These are phyloP conservation scores for Agrostemma githago DNA, from an alignment of 148 eudicot species.

Conservation along the genomic window DNA sequence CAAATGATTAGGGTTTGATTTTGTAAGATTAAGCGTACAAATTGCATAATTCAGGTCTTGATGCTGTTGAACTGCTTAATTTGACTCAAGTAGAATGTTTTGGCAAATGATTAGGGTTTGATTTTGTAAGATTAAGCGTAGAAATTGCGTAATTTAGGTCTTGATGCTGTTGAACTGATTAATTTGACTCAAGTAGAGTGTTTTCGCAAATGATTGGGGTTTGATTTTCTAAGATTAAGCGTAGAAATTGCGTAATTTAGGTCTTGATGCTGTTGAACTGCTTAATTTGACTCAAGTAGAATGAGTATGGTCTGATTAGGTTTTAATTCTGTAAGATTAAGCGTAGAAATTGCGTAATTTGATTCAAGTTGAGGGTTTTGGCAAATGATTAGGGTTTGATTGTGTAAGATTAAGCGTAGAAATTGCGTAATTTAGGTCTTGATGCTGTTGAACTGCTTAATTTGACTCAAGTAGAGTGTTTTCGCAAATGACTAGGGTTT, in stretches of 20 bases:
- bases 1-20: slow-evolving; percentile 3
- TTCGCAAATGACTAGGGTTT: too few relatives aligned
- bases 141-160: not conserved
- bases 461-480: too few relatives aligned
- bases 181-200: not conserved
- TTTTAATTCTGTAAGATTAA: too few relatives aligned
- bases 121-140: not conserved
- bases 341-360: too few relatives aligned
- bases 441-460: too few relatives aligned
- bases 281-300: too few relatives aligned
- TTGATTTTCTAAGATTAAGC: not conserved
- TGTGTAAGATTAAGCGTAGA: not conserved
- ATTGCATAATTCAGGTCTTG: not conserved
- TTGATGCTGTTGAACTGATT: not conserved
- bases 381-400: not conserved
- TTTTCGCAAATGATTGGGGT: not conserved
- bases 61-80: not conserved
- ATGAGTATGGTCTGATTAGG: too few relatives aligned
- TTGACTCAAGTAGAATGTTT: not conserved
- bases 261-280: not conserved
- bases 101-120: not conserved
- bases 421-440: not conserved
- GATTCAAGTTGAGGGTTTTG: too few relatives aligned
- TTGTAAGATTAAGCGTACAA: not conserved
- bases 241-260: not conserved